Evolutionary conservation across 1,284 basidiomycete genomes (phyloP).

Genomic region (Phellinidium pouzarii): DNA sequence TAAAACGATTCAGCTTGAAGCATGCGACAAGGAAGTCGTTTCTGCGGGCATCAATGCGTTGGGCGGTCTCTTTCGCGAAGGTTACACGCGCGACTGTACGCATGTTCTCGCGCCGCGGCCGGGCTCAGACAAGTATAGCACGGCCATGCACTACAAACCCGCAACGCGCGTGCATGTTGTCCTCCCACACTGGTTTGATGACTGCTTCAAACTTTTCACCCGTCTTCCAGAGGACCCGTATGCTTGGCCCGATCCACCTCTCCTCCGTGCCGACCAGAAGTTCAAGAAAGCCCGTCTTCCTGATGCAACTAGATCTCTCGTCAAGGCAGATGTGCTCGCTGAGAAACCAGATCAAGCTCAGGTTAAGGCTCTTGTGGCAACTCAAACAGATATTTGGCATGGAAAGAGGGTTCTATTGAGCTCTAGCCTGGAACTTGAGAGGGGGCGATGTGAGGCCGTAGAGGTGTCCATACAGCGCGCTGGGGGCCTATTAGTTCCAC

Average conservation of each 20-base stretch:
- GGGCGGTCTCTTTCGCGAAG: conserved; percentile 77
- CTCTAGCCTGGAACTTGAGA: conserved; percentile 43
- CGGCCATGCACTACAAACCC: conserved; percentile 52
- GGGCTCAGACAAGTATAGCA: conserved; percentile 51
- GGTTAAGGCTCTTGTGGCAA: conserved; percentile 9
- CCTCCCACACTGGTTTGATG: conserved; percentile 81
- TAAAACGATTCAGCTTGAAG: conserved; percentile 38
- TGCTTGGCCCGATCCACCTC: conserved; percentile 63
- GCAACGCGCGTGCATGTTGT: conserved; percentile 54
- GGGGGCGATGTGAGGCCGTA: conserved; percentile 44
- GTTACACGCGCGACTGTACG: conserved; percentile 77
- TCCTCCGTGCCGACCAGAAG: conserved; percentile 33
- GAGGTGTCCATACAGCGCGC: conserved; percentile 49
- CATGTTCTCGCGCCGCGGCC: conserved; percentile 66
- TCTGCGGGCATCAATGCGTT: conserved; percentile 64
- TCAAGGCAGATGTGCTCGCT: conserved; percentile 29
- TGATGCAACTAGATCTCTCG: conserved; percentile 38
- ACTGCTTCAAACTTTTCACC: conserved; percentile 59
- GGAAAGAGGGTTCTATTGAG: conserved; percentile 56
- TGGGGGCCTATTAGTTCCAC: conserved; percentile 46
- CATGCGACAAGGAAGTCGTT: conserved; percentile 65
- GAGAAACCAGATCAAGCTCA: conserved; percentile 3
- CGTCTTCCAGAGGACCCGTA: conserved; percentile 56
- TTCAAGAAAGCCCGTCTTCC: conserved; percentile 26
- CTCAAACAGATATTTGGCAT: conserved; percentile 33